Percentiles rank a stretch among this genome's conserved stretches.
These are phyloP conservation scores for Collybiopsis luxurians DNA, from an alignment of 768 basidiomycete genomes.

Conservation along the genomic window DNA sequence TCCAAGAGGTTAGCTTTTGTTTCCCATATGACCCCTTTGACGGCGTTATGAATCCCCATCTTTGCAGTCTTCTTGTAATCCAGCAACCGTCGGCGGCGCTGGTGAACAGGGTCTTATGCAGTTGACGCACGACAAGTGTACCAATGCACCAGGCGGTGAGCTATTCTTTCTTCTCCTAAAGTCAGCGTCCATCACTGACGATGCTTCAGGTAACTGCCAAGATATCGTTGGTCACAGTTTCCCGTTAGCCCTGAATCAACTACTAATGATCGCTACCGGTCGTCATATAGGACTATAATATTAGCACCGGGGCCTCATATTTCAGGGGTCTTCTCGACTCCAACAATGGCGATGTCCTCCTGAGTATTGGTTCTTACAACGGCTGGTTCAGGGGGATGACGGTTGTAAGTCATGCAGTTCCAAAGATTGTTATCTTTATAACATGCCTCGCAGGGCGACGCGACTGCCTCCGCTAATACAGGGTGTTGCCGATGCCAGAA, in stretches of 20 bases:
- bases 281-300: slow-evolving; percentile 66
- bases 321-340: slow-evolving; percentile 48
- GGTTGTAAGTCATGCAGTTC: slow-evolving; percentile 31
- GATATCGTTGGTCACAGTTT: slow-evolving; percentile 36
- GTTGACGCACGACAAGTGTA: slow-evolving; percentile 76
- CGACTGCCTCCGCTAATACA: slow-evolving; percentile 53
- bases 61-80: slow-evolving; percentile 56
- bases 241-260: background rate
- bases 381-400: slow-evolving; percentile 67
- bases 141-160: slow-evolving; percentile 38
- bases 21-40: background rate
- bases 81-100: slow-evolving; percentile 56
- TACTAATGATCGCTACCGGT: background rate
- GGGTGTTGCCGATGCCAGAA: slow-evolving; percentile 73
- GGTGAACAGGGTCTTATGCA: slow-evolving; percentile 91
- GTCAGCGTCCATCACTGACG: slow-evolving; percentile 40
- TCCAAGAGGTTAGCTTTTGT: slow-evolving; percentile 64
- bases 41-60: background rate
- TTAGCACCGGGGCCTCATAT: slow-evolving; percentile 60
- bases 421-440: slow-evolving; percentile 4
- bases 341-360: slow-evolving; percentile 52
- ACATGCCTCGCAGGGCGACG: slow-evolving; percentile 36
- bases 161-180: too few relatives aligned
- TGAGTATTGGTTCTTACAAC: slow-evolving; percentile 71
- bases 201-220: slow-evolving; percentile 31